Base-by-base conservation (phyloP, 192 early-diverging fungal species). In the Radiomyces spectabilis region DNA sequence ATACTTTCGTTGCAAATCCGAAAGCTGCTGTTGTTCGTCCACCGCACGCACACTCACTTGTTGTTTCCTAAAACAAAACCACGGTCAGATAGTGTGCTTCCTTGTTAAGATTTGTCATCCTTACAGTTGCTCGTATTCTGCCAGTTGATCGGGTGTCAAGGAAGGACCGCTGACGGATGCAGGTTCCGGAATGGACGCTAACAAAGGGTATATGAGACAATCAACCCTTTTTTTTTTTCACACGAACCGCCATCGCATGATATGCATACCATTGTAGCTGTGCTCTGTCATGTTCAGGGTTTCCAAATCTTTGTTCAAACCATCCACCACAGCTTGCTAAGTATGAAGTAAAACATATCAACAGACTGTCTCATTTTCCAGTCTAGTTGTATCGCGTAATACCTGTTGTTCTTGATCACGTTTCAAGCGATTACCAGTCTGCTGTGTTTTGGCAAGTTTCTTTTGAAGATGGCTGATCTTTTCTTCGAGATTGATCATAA, bases 381-480 rank as follows among this genome's bases (percentile, higher is more conserved):
- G n/a, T n/a, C n/a, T n/a, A n/a, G n/a, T n/a, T n/a, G n/a, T n/a
- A n/a, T n/a, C n/a, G 32, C 13, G 27, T 24, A 12, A 15, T 42
- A 67, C 70, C 68, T 89, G 82, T 27, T 79, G 73, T 12, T 65
- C 76, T 24, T 57, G 57, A 31, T 88, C 85, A 9, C 50, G 58
- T 41, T 69, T 53, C 22, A 79, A 69, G 29, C 73, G 71, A 44
- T 57, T 54, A 26, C 76, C 57, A 59, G 84, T 85, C 33, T 86
- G 69, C 41, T 80, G 69, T 5, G 80, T 75, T 48, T 79, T 77
- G 37, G 59, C 64, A 1, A 80, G 65, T 64, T 92, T 94, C 53
- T 81, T 80, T 48, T 74, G 59, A 25, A 79, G 61, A 72, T 95
- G 85, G 27, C 68, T 51, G 5, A 90, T 71, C 65, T 88, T 86